A percentile compares a stretch with the other conserved stretches of the same genome.
Conservation (phyloP, 805 yeast species). For the Wickerhamomyces silvicola region DNA sequence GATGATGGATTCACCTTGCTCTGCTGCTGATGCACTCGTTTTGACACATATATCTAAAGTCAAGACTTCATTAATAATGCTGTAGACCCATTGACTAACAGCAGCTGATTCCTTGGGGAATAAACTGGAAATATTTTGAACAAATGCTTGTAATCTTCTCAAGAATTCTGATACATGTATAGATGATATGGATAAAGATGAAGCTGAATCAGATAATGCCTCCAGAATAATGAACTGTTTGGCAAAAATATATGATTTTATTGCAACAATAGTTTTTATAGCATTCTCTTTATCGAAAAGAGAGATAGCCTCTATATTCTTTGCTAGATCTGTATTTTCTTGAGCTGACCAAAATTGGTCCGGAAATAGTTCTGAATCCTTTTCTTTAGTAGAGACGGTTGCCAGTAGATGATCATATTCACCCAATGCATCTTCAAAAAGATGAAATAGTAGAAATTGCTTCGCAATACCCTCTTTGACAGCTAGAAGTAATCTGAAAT, state of each 20-base stretch:
- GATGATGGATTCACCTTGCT: slow-evolving; percentile 18
- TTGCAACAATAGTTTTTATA: no score
- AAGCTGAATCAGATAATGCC: slow-evolving; percentile 29
- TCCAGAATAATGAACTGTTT: slow-evolving; percentile 32
- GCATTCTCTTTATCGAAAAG: no score
- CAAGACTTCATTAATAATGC: slow-evolving; percentile 36
- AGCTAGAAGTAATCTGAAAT: slow-evolving; percentile 20
- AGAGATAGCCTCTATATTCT: no score
- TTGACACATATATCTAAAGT: slow-evolving; percentile 14
- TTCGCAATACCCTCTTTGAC: slow-evolving; percentile 46
- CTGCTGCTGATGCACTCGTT: slow-evolving; percentile 13
- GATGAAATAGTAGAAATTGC: slow-evolving; percentile 46
- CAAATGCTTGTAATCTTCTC: slow-evolving; percentile 27
- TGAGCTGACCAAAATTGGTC: neutral
- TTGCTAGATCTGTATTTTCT: slow-evolving; percentile 1
- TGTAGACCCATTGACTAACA: slow-evolving; percentile 35
- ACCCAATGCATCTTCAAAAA: slow-evolving; percentile 53
- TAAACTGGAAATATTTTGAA: slow-evolving; percentile 30
- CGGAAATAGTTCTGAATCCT: no score
- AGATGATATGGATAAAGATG: slow-evolving; percentile 36
- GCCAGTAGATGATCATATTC: slow-evolving; percentile 42
- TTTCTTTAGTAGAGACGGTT: slow-evolving; percentile 21
- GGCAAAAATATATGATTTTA: slow-evolving; percentile 28
- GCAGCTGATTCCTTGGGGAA: slow-evolving; percentile 18
- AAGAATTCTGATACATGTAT: slow-evolving; percentile 33